Evolutionary conservation across 345 rosid genomes (phyloP).

Genomic region (Corchorus capsularis): DNA sequence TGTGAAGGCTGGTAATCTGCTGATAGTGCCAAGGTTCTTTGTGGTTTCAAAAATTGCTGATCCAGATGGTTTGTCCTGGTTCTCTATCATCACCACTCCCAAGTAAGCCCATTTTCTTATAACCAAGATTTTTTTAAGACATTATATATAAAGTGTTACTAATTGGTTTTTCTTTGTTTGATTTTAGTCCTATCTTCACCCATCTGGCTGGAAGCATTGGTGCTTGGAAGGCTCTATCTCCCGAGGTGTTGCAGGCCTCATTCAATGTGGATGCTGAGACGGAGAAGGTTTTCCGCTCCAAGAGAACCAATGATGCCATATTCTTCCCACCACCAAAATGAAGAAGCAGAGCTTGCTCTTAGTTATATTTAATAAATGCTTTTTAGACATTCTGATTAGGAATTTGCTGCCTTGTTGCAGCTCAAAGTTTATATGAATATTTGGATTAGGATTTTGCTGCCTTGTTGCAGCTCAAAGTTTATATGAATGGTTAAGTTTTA

Average conservation of each 20-base stretch:
- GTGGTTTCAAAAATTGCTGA: constrained; percentile 84
- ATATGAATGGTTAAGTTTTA: no score
- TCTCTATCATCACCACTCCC: constrained; percentile 88
- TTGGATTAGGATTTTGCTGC: no score
- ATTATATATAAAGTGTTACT: neutral
- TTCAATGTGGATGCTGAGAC: constrained; percentile 60
- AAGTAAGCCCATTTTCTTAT: constrained; percentile 46
- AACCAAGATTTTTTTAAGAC: neutral
- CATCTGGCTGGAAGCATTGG: constrained; percentile 87
- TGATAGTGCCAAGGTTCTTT: constrained; percentile 89
- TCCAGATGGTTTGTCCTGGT: constrained; percentile 85
- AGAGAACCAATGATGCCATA: constrained; percentile 66
- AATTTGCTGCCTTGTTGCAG: neutral
- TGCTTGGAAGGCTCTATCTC: constrained; percentile 79
- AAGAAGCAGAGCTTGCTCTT: neutral
- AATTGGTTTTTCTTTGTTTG: neutral
- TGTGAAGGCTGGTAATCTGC: constrained; percentile 66
- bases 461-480: no score
- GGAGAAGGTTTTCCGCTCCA: constrained; percentile 66
- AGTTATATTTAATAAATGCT: neutral
- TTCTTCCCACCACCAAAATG: constrained; percentile 82
- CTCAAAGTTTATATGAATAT: no score
- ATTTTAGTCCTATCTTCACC: constrained; percentile 81
- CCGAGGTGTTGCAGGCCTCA: constrained; percentile 74
- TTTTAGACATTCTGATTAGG: neutral